Evolutionary conservation across 2,329 filamentous ascomycete genomes (phyloP).

Genomic region (Colletotrichum theobromicola): DNA sequence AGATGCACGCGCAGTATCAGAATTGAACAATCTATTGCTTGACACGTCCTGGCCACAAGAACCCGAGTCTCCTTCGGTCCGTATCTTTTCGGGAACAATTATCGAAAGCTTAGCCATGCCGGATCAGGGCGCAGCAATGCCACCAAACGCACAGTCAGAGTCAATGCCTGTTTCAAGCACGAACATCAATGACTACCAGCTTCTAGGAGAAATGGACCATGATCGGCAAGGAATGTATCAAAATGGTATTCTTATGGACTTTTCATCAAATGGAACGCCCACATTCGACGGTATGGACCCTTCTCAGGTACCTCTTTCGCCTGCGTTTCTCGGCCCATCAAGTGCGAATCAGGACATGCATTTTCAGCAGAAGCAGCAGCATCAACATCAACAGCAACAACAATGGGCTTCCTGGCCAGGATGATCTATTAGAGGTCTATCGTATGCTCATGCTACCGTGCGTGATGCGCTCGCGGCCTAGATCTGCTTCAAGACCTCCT

Average conservation of each 20-base stretch:
- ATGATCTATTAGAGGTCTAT: not conserved
- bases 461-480: not conserved
- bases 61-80: not conserved
- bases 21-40: not conserved
- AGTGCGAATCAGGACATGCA: not conserved
- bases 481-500: slow-evolving; percentile 32
- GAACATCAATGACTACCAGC: not conserved
- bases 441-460: not conserved
- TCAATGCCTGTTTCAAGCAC: not conserved
- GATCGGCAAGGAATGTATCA: not conserved
- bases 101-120: not conserved
- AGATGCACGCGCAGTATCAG: not conserved
- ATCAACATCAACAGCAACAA: not conserved
- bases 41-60: not conserved
- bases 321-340: not conserved
- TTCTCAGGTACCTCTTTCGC: not conserved
- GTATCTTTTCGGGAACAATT: not conserved
- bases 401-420: slow-evolving; percentile 10
- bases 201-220: not conserved
- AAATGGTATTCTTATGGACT: not conserved
- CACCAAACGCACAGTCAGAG: not conserved
- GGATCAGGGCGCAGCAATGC: not conserved
- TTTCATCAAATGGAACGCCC: not conserved
- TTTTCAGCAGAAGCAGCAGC: not conserved
- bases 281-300: not conserved